Percentiles rank a stretch among this genome's conserved stretches.
Conservation (phyloP, 1,139 yeast genomes). For the Debaryomyces sp. region DNA sequence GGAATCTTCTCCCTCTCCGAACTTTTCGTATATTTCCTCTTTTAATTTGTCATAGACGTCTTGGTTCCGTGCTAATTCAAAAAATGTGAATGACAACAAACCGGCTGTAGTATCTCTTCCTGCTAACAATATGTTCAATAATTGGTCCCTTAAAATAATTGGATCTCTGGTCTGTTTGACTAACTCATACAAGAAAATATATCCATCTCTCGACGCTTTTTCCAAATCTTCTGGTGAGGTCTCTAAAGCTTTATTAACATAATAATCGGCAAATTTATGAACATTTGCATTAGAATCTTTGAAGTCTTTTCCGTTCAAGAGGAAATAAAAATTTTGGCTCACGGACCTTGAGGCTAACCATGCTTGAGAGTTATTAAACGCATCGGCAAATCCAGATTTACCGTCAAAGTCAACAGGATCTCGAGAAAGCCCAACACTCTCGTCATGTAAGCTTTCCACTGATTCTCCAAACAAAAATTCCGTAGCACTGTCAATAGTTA, state of each 20-base stretch:
- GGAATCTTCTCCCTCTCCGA: slow-evolving; percentile 34
- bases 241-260: slow-evolving; percentile 32
- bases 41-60: slow-evolving; percentile 40
- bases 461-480: slow-evolving; percentile 63
- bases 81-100: slow-evolving; percentile 49
- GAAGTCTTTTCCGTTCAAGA: slow-evolving; percentile 36
- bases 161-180: slow-evolving; percentile 54
- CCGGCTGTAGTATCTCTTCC: slow-evolving; percentile 65
- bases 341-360: slow-evolving; percentile 40
- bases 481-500: slow-evolving; percentile 61
- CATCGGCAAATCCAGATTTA: slow-evolving; percentile 42
- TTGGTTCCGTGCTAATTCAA: slow-evolving; percentile 49
- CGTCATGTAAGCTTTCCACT: slow-evolving; percentile 41
- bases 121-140: slow-evolving; percentile 54
- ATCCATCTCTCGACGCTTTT: slow-evolving; percentile 38
- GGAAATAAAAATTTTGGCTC: slow-evolving; percentile 36
- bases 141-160: slow-evolving; percentile 51
- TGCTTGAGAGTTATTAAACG: slow-evolving; percentile 45
- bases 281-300: slow-evolving; percentile 29
- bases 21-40: slow-evolving; percentile 33
- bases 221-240: slow-evolving; percentile 35
- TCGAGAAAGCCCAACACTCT: slow-evolving; percentile 20
- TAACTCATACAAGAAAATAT: slow-evolving; percentile 53
- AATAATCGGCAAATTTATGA: slow-evolving; percentile 36
- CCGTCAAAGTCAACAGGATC: slow-evolving; percentile 25